Conservation (phyloP, 2,329 filamentous ascomycete species). For the Penicillium griseofulvum region DNA sequence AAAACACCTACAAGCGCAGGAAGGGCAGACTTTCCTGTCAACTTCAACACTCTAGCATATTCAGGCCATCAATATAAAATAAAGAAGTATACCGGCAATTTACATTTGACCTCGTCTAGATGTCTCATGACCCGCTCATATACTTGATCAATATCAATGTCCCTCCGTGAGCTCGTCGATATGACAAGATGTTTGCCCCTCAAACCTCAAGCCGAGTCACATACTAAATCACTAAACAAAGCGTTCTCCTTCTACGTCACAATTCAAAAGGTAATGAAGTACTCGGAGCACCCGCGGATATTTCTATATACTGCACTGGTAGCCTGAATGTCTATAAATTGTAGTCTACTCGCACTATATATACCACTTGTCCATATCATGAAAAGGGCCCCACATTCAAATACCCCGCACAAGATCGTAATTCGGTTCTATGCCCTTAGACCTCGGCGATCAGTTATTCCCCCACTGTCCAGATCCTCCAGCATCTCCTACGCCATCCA, state of each 20-base stretch:
- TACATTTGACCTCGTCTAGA: not conserved
- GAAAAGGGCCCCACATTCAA: not conserved
- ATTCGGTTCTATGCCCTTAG: slow-evolving; percentile 2
- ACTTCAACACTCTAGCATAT: not conserved
- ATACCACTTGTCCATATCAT: not conserved
- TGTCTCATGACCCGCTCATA: not conserved
- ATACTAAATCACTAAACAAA: not conserved
- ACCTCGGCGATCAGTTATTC: slow-evolving; percentile 1
- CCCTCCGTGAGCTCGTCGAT: not conserved
- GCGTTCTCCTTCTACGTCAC: no score
- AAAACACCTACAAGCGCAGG: no score
- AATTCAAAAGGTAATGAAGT: no score
- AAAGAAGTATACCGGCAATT: not conserved
- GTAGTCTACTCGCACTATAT: not conserved
- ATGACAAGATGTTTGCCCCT: no score
- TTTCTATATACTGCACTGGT: not conserved
- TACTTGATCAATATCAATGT: not conserved
- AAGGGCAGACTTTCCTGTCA: not conserved
- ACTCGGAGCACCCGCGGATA: no score
- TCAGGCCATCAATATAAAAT: not conserved
- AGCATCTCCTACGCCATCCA: slow-evolving; percentile 67
- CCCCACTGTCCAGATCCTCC: not conserved
- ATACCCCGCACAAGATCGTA: no score
- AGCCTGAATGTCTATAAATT: not conserved
- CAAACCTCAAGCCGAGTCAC: not conserved